A percentile compares a stretch with the other conserved stretches of the same genome.
phyloP scores from a whole-genome alignment of 73 alveolate genomes.

The Halteria grandinella region DNA sequence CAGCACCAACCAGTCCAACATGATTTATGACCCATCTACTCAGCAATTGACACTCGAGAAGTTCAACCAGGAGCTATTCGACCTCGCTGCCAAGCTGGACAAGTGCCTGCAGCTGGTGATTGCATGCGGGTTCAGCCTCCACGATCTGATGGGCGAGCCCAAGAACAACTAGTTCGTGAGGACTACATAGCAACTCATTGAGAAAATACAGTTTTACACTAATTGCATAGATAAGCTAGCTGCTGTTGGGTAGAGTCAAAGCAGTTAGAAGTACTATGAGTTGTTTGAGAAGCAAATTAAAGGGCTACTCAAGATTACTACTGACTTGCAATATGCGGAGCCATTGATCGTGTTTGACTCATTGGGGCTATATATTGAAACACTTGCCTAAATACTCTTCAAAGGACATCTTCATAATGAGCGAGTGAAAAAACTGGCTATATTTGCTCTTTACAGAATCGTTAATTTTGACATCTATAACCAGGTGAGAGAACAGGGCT shows the following conservation, averaged over 20 bases:
- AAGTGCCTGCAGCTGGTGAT: conserved; percentile 48
- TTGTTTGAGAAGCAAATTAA: conserved; percentile 28
- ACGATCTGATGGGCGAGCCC: conserved; percentile 19
- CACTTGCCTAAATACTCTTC: conserved; percentile 18
- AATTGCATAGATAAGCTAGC: neutral
- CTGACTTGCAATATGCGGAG: conserved; percentile 45
- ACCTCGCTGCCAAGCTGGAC: conserved; percentile 31
- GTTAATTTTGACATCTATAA: conserved; percentile 37
- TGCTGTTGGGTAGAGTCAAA: neutral
- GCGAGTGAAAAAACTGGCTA: conserved; percentile 30
- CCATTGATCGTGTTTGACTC: conserved; percentile 35
- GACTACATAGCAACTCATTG: conserved; percentile 13
- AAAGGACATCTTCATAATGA: conserved; percentile 17
- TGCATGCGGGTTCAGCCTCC: conserved; percentile 51
- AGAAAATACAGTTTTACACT: conserved; percentile 11
- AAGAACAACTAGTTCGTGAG: conserved; percentile 38
- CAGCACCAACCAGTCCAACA: conserved; percentile 11
- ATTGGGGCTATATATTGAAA: conserved; percentile 21
- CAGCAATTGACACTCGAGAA: neutral
- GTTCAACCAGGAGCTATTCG: conserved; percentile 40
- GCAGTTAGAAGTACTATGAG: neutral
- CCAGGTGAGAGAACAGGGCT: conserved; percentile 11
- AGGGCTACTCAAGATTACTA: conserved; percentile 20
- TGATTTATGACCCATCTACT: neutral
- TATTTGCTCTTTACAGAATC: conserved; percentile 35